Evolutionary conservation across 129 eudicot genomes (phyloP).

Genomic region (Chrysanthemum makinoi): DNA sequence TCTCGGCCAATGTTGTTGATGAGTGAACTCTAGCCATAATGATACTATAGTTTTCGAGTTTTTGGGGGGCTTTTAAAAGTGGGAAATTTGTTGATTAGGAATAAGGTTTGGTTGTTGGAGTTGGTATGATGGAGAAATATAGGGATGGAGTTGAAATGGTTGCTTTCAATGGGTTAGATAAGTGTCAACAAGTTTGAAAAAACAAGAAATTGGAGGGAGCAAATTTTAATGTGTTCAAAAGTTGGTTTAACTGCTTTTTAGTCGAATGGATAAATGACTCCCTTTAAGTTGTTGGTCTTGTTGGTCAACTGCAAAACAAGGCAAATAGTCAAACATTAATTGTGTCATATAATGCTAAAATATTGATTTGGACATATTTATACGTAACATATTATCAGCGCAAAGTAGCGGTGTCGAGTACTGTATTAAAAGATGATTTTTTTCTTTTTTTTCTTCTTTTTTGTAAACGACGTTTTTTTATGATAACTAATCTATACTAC

Average conservation of each 20-base stretch:
- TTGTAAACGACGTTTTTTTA: too few species aligned
- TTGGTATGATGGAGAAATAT: slow-evolving; percentile 30
- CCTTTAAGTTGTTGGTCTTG: slow-evolving; percentile 29
- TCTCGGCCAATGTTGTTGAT: slow-evolving; percentile 42
- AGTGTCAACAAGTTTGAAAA: slow-evolving; percentile 27
- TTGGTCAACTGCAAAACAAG: slow-evolving; percentile 35
- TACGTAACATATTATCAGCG: too few species aligned
- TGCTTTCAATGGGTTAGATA: slow-evolving; percentile 49
- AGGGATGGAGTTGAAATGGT: slow-evolving; percentile 44
- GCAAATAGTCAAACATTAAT: slow-evolving; percentile 21
- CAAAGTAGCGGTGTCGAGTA: too few species aligned
- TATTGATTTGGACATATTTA: too few species aligned
- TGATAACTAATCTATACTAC: too few species aligned
- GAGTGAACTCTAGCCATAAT: slow-evolving; percentile 37
- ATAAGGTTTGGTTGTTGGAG: slow-evolving; percentile 53
- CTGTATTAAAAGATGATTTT: too few species aligned
- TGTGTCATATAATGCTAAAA: slow-evolving; percentile 18
- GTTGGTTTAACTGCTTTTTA: slow-evolving; percentile 61
- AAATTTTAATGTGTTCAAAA: slow-evolving; percentile 22
- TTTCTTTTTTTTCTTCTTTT: too few species aligned
- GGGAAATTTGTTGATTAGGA: slow-evolving; percentile 34
- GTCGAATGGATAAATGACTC: slow-evolving; percentile 28
- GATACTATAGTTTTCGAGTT: neutral
- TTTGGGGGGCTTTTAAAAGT: slow-evolving; percentile 25
- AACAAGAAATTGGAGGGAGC: slow-evolving; percentile 17